A percentile compares a stretch with the other conserved stretches of the same genome.
phyloP scores from a whole-genome alignment of 1,284 basidiomycete genomes.

The Coniferiporia sulphurascens region DNA sequence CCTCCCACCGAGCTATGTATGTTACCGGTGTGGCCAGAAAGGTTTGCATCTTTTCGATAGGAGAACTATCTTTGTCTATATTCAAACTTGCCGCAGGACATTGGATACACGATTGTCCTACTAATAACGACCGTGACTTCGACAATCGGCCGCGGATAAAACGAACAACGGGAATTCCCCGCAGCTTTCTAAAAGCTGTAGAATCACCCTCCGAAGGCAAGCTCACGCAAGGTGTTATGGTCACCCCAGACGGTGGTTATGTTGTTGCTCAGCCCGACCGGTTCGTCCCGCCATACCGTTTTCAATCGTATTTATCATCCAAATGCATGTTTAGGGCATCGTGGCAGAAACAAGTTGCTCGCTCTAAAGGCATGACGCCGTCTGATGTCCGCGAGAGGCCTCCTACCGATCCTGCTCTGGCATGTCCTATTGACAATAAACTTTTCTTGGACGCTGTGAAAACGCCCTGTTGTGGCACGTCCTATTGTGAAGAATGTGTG shows the following conservation, averaged over 20 bases:
- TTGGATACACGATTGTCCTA: constrained; percentile 99
- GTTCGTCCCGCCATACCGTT: constrained; percentile 45
- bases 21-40: constrained; percentile 97
- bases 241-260: constrained; percentile 94
- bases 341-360: constrained; percentile 88
- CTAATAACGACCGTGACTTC: constrained; percentile 92
- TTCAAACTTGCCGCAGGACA: constrained; percentile 59
- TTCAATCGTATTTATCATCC: neutral
- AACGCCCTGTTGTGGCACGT: constrained; percentile 84
- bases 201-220: constrained; percentile 78
- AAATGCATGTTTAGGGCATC: constrained; percentile 51
- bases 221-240: constrained; percentile 85
- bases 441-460: constrained; percentile 87
- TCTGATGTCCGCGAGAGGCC: constrained; percentile 81
- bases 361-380: constrained; percentile 73
- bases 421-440: constrained; percentile 86
- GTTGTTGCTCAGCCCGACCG: constrained; percentile 91
- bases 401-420: constrained; percentile 73
- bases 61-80: neutral
- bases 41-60: constrained; percentile 47
- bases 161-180: constrained; percentile 95
- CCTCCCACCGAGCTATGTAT: constrained; percentile 94
- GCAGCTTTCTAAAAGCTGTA: constrained; percentile 95
- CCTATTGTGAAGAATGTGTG: constrained; percentile 96
- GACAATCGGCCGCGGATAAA: constrained; percentile 95